Base-by-base conservation (phyloP, 106 monocot species). In the Allium fistulosum region DNA sequence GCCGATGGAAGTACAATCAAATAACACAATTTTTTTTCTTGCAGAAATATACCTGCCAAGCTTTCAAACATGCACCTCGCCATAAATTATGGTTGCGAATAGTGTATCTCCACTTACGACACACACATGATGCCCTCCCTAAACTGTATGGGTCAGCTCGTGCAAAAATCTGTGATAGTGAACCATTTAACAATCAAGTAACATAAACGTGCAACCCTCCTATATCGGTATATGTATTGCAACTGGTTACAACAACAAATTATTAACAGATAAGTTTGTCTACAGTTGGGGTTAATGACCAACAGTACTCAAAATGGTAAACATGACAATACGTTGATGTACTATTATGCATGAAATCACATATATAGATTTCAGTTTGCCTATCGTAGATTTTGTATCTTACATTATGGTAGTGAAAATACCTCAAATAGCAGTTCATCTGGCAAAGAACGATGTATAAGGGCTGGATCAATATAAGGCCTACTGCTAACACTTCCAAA, bases 391-490 rank as follows among this genome's bases (percentile, higher is more conserved):
- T 37, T 37, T 37, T 2, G 5, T 37, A 37, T 37, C 37, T 37
- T 37, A 37, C 37, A 37, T 37, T 37, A 37, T 37, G 37, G 37
- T 5, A 37, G 37, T 37, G 37, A 5, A 37, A 37, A 1, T 78
- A 88, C 92, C 92, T 99, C 97, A 73, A 83, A 90, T 3, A 93
- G 80, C 49, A 99, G 71, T 58, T 99, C 97, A 81, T 99, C 97
- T 13, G 92, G 97, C 68, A 99, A 80, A 76, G 63, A 76, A 3
- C 77, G 87, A 72, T 99, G 97, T 62, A 99, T 90, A n/a, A 87
- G 90, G 14, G 97, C 84, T 60, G 87, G 84, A 80, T 99, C 92
- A 67, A 49, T 50, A 83, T 79, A 85, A 62, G 80, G 80, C 57
- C 59, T 82, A 55, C 75, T 80, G 74, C 90, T 90, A 47, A 76